Base-by-base conservation (phyloP, 148 eudicot species). In the Camellia sinensis region DNA sequence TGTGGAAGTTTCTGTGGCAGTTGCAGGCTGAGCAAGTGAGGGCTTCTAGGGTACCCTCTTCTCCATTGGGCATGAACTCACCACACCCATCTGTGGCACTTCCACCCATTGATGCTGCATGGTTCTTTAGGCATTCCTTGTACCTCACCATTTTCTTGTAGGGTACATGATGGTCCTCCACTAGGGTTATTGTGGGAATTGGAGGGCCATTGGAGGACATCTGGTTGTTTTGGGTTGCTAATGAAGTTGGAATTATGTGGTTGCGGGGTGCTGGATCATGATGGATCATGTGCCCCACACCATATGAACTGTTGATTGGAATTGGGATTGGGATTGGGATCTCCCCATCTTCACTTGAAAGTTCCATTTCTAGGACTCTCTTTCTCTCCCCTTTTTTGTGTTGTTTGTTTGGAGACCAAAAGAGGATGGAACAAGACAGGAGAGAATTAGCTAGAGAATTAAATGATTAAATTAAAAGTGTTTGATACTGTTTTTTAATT, bases 1-100 rank as follows among this genome's bases (percentile, higher is more conserved):
- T 87, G 79, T 90, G 93, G 83, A 90, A 90, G 81, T 90, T 90
- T 64, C 93, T 89, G 70, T 90, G 93, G 79, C 93, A 90, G 60
- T 79, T 83, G 80, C 93, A 90, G 53, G 90, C 93, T 48, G 93
- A 90, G 83, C 93, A 90, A 3, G 85, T 87, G 8, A 90, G 86
- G 67, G 90, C 88, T 48, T 85, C 93, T 3, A 90, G 37, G 19
- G 84, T 80, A 66, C 91, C 93, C 18, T 88, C 90, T 45, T 85
- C 84, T 7, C 93, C 93, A 22, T 82, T 66, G 2, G 93, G 90
- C 93, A 90, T 88, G 82, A 90, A 90, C 81, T 90, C 93, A 5
- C 93, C 93, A 68, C 93, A 90, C 3, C 93, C 93, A 66, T 90
- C 93, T 5, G 87, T 89, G 17, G 93, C 91, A 72, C 78, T 85